phyloP scores from a whole-genome alignment of 2,329 filamentous ascomycete species.

The Alternaria conjuncta region DNA sequence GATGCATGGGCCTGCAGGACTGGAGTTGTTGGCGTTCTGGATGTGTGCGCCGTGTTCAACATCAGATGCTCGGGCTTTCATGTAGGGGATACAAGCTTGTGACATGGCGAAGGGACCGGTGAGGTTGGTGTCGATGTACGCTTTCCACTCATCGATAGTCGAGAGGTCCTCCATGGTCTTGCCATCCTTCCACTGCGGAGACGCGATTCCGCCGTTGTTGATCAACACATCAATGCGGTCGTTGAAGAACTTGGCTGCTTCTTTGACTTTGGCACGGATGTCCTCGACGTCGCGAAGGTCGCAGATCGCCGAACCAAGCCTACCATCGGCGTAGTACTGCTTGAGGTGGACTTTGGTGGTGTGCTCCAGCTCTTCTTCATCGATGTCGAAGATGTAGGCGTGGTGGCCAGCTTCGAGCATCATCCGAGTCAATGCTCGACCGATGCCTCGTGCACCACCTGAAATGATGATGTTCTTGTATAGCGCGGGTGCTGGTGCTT shows the following conservation, averaged over 20 bases:
- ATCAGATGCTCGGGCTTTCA: constrained; percentile 47
- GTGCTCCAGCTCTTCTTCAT: constrained; percentile 45
- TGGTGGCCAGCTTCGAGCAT: constrained; percentile 54
- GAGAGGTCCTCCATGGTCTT: constrained; percentile 55
- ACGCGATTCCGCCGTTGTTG: constrained; percentile 48
- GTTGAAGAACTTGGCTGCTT: constrained; percentile 53
- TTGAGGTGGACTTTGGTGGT: constrained; percentile 51
- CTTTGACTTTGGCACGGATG: constrained; percentile 50
- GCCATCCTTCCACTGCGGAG: constrained; percentile 52
- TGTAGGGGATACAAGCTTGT: constrained; percentile 57
- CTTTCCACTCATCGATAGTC: constrained; percentile 55
- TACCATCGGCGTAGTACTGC: constrained; percentile 44
- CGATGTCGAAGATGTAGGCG: constrained; percentile 56
- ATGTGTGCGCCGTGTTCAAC: constrained; percentile 35
- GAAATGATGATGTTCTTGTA: constrained; percentile 49
- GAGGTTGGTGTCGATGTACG: constrained; percentile 57
- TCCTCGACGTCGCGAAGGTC: constrained; percentile 53
- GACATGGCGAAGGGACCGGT: constrained; percentile 55
- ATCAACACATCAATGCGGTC: constrained; percentile 50
- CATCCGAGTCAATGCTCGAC: constrained; percentile 55
- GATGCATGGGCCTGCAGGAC: constrained; percentile 52
- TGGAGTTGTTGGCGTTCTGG: constrained; percentile 24
- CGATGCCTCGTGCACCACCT: constrained; percentile 57
- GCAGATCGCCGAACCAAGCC: constrained; percentile 49
- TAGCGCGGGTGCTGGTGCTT: constrained; percentile 8